Base-by-base conservation (phyloP, 2,329 filamentous ascomycete genomes). In the Alternaria conjuncta region DNA sequence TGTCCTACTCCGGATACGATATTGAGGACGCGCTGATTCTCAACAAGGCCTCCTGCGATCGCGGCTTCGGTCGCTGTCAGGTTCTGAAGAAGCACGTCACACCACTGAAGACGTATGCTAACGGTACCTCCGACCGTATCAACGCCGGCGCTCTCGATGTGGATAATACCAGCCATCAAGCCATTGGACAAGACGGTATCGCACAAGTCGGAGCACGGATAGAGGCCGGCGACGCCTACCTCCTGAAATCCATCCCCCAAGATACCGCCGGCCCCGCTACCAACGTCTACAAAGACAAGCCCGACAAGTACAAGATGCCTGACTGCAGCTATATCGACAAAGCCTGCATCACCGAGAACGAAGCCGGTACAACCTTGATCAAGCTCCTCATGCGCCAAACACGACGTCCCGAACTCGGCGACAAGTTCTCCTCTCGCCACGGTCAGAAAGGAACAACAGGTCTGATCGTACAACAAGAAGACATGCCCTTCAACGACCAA, bases 1-100 rank as follows among this genome's bases (percentile, higher is more conserved):
- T 99, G 96, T 98, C 94, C 53, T 99, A 96, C 82, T 98, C 95
- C 11, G 96, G 96, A 23, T 99, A 99, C 82, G 96, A 99, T 88
- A 99, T 99, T 71, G 96, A 99, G 84, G 96, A 99, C 85, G 96
- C 96, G 10, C 86, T 99, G 18, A 95, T 99, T 3, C 80, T 99
- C 65, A 99, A 99, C 84, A 98, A 97, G 83, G 94, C 94, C 10
- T 97, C 94, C 0, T 90, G 94, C 62, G 96, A 99, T 74, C 89
- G 96, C 73, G 96, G 96, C 5, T 99, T 98, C 75, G 96, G 96
- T 49, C 90, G 96, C 41, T 98, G 96, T 75, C 96, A 99, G 77
- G 96, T 98, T n/a, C 95, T 97, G 86, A 91, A 95, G 71, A 99
- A 99, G 81, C 93, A 96, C 77, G 89, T 90, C 12, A 92, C 93